Evolutionary conservation across 2,329 filamentous ascomycete genomes (phyloP).

Genomic region (Dothiorella sarmentorum): DNA sequence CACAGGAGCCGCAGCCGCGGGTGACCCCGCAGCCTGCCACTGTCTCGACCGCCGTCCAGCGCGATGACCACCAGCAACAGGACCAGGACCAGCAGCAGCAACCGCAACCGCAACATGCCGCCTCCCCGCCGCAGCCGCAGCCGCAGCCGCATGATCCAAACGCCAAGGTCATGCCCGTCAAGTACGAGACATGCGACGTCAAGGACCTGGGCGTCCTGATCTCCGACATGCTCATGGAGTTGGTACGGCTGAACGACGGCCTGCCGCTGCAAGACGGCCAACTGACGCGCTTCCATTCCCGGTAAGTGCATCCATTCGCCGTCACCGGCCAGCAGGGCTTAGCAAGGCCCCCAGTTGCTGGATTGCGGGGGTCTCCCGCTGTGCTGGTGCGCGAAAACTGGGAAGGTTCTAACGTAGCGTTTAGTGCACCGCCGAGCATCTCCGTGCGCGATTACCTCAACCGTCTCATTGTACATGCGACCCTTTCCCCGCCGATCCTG

Average conservation of each 20-base stretch:
- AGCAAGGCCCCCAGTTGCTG: background rate
- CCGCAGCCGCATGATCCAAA: conserved; percentile 31
- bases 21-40: conserved; percentile 27
- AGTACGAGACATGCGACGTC: conserved; percentile 77
- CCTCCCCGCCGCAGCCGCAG: conserved; percentile 17
- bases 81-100: background rate
- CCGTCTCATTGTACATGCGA: conserved; percentile 88
- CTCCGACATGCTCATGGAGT: conserved; percentile 89
- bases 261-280: conserved; percentile 81
- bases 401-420: conserved; percentile 3
- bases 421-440: conserved; percentile 77
- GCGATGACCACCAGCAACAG: background rate
- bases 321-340: background rate
- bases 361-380: background rate
- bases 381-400: background rate
- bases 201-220: conserved; percentile 89
- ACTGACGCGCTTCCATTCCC: conserved; percentile 91
- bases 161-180: conserved; percentile 60
- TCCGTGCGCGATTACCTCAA: conserved; percentile 92
- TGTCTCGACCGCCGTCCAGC: background rate
- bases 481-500: conserved; percentile 86
- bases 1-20: conserved; percentile 32
- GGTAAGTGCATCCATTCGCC: conserved; percentile 51
- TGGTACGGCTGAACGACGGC: conserved; percentile 88
- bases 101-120: background rate